phyloP scores from a whole-genome alignment of 352 stramenopile species.

The Halophytophthora batemanensis region DNA sequence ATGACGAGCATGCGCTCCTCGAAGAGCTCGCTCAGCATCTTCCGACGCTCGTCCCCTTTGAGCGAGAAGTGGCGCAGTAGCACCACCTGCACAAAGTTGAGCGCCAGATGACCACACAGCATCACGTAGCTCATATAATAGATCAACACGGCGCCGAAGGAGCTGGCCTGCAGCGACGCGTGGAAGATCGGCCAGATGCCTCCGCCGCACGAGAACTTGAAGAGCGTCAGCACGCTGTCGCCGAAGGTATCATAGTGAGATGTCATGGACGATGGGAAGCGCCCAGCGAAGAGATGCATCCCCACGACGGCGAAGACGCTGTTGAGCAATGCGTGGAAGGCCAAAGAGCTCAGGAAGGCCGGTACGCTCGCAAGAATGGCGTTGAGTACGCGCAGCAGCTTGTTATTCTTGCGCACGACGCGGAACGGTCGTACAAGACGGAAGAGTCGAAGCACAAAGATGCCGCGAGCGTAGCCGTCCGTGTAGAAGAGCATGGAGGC shows the following conservation, averaged over 20 bases:
- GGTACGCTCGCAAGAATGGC: slow-evolving; percentile 65
- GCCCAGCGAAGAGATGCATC: slow-evolving; percentile 81
- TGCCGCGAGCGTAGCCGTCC: slow-evolving; percentile 61
- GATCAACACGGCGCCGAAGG: slow-evolving; percentile 48
- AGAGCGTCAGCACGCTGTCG: slow-evolving; percentile 80
- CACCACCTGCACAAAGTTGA: slow-evolving; percentile 88
- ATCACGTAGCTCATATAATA: slow-evolving; percentile 82
- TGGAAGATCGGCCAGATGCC: slow-evolving; percentile 83
- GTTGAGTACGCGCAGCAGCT: slow-evolving; percentile 66
- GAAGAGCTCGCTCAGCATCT: slow-evolving; percentile 67
- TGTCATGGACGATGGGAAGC: slow-evolving; percentile 63
- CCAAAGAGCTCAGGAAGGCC: slow-evolving; percentile 59
- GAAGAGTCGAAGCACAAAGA: slow-evolving; percentile 82
- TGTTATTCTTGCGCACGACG: slow-evolving; percentile 72
- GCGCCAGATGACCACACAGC: slow-evolving; percentile 57
- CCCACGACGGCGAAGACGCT: slow-evolving; percentile 81
- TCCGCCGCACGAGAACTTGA: slow-evolving; percentile 81
- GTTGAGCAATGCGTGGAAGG: slow-evolving; percentile 63
- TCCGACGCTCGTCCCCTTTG: slow-evolving; percentile 80
- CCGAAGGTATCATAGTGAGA: slow-evolving; percentile 85
- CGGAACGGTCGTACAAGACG: slow-evolving; percentile 74
- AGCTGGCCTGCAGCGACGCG: slow-evolving; percentile 56
- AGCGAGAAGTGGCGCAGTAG: slow-evolving; percentile 81
- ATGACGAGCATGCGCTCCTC: slow-evolving; percentile 79
- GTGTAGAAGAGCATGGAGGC: slow-evolving; percentile 59